Conservation (phyloP, 805 yeast genomes). For the Metschnikowia kunwiensis region DNA sequence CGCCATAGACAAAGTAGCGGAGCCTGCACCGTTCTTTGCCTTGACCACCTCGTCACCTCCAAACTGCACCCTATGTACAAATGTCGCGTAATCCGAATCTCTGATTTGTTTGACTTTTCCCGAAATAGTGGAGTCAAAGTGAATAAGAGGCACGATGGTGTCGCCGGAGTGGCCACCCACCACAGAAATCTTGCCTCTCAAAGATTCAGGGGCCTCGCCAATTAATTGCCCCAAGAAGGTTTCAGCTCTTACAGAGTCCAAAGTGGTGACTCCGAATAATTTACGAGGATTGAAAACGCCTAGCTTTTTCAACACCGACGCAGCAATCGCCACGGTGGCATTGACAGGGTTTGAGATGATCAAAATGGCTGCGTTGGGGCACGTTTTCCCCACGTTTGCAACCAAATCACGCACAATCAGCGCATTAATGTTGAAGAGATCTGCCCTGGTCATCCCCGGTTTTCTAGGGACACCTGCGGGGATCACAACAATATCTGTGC, state of each 20-base stretch:
- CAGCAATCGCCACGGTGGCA: slow-evolving; percentile 48
- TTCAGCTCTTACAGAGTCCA: slow-evolving; percentile 46
- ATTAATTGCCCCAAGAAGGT: slow-evolving; percentile 41
- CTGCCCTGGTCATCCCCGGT: slow-evolving; percentile 49
- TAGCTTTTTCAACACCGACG: slow-evolving; percentile 44
- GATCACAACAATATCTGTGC: slow-evolving; percentile 40
- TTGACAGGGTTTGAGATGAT: slow-evolving; percentile 47
- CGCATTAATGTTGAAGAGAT: slow-evolving; percentile 46
- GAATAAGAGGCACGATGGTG: slow-evolving; percentile 41
- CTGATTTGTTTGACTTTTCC: slow-evolving; percentile 18
- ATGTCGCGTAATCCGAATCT: slow-evolving; percentile 18
- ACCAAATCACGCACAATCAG: slow-evolving; percentile 43
- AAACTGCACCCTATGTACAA: slow-evolving; percentile 20
- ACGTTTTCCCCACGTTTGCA: slow-evolving; percentile 36
- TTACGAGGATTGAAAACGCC: slow-evolving; percentile 46
- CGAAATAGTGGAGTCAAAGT: slow-evolving; percentile 19
- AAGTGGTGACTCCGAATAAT: slow-evolving; percentile 46
- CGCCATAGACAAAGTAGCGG: slow-evolving; percentile 23
- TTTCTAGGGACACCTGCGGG: slow-evolving; percentile 50
- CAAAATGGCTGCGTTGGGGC: slow-evolving; percentile 44
- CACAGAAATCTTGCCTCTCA: slow-evolving; percentile 42
- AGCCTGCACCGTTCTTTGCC: slow-evolving; percentile 23
- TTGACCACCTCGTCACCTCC: slow-evolving; percentile 24
- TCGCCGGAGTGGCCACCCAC: slow-evolving; percentile 49
- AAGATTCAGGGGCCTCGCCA: slow-evolving; percentile 26